phyloP scores from a whole-genome alignment of 73 alveolate genomes.

The Paramecium caudatum region DNA sequence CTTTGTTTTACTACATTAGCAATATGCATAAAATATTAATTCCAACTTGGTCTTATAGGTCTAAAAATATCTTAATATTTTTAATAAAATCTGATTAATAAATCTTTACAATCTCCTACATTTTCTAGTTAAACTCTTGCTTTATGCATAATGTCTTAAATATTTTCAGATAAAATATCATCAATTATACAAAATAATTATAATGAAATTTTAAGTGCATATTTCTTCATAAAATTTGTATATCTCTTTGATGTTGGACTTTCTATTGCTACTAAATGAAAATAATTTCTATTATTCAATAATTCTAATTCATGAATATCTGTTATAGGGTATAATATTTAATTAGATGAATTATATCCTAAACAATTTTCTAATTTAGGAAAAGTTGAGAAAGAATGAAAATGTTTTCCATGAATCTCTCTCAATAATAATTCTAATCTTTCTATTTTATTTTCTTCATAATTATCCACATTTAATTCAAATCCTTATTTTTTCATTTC shows the following conservation, averaged over 20 bases:
- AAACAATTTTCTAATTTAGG: neutral
- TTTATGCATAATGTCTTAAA: neutral
- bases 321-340: constrained; percentile 25
- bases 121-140: constrained; percentile 10
- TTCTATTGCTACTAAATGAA: constrained; percentile 76
- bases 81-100: constrained; percentile 45
- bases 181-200: constrained; percentile 76
- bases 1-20: constrained; percentile 84
- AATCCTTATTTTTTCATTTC: neutral
- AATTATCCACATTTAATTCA: neutral
- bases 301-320: constrained; percentile 17
- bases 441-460: neutral
- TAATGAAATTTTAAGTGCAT: constrained; percentile 44
- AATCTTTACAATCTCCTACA: constrained; percentile 66
- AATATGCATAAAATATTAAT: constrained; percentile 82
- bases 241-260: constrained; percentile 77
- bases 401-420: neutral
- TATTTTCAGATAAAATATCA: constrained; percentile 65
- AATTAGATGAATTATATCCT: neutral
- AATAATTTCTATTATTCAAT: constrained; percentile 75
- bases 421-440: neutral
- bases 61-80: constrained; percentile 69
- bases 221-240: constrained; percentile 77
- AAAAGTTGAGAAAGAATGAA: neutral
- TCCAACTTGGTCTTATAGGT: constrained; percentile 84